Evolutionary conservation across 345 rosid genomes (phyloP), one percentile per base, ranked within the genome.

Genomic region (Hirschfeldia incana): DNA sequence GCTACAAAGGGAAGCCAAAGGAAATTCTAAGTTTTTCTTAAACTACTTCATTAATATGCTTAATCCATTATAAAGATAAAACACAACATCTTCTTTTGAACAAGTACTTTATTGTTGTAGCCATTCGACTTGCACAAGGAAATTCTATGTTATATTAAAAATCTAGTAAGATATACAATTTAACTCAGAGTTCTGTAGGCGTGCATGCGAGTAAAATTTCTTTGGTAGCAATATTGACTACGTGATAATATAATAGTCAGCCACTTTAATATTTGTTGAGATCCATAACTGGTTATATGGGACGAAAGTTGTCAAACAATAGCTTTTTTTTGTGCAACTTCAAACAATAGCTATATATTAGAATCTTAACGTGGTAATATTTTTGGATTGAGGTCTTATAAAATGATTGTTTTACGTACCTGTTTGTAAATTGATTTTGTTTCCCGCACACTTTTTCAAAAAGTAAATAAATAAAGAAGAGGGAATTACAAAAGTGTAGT

Each of bases 401-500:
- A 90, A 84, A 90, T 91, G 80, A 83, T 86, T 91, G 72, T 67
- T 60, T 46, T 8, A 78, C 73, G 78, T 78, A 87, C 85, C 91
- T 88, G 91, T 87, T 90, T 82, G 89, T 89, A 86, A 85, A 89
- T 89, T 86, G 95, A 92, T 94, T 89, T 88, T 91, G 94, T 77
- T 86, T 36, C 91, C 97, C 97, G 92, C 86, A 94, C 90, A 88
- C 67, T 78, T 68, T 80, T 74, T 59, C 8, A 1, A 37, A 76
- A 69, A 72, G 76, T 55, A 36, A 26, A 67, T 33, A 65, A 27
- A 61, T 44, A 81, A 72, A 61, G 85, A 84, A 72, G 78, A 66
- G 73, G 85, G 85, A 88, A 90, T 81, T 79, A 79, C 74, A 79
- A 79, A 80, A 80, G 76, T 64, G 72, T 29, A 55, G 84, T 73